phyloP scores from a whole-genome alignment of 148 eudicot species.

The Agrostemma githago region DNA sequence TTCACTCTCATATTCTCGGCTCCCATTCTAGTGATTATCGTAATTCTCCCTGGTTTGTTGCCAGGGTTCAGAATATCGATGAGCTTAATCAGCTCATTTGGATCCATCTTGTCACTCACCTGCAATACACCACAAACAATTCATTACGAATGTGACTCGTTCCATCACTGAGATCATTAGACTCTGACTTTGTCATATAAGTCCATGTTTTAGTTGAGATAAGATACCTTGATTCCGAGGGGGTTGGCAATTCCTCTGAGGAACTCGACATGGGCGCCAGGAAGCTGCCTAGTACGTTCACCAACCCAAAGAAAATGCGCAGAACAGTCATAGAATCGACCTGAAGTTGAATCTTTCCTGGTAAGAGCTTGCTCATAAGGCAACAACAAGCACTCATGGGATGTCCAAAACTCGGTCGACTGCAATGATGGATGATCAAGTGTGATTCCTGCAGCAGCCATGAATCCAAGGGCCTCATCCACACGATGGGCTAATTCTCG shows the following conservation, averaged over 20 bases:
- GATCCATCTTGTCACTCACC: constrained; percentile 97
- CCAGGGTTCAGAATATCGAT: constrained; percentile 83
- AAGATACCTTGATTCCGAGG: constrained; percentile 80
- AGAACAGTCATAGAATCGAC: constrained; percentile 84
- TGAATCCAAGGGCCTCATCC: constrained; percentile 93
- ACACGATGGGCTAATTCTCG: constrained; percentile 87
- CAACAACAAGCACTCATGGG: constrained; percentile 84
- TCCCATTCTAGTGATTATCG: constrained; percentile 91
- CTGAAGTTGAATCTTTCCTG: constrained; percentile 84
- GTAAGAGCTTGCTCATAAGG: constrained; percentile 93
- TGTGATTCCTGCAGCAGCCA: constrained; percentile 91
- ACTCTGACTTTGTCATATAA: too few species aligned
- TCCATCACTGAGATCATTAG: too few species aligned
- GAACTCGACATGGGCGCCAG: constrained; percentile 93
- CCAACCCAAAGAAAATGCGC: constrained; percentile 95
- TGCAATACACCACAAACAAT: constrained; percentile 24
- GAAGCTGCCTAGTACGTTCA: constrained; percentile 87
- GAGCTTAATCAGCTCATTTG: constrained; percentile 72
- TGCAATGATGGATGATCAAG: constrained; percentile 78
- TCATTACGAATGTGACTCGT: background rate
- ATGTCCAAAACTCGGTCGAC: constrained; percentile 91
- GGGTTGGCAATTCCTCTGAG: constrained; percentile 91
- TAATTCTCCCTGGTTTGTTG: constrained; percentile 87
- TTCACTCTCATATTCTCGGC: constrained; percentile 99
- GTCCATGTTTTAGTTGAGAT: background rate